Percentiles rank a stretch among this genome's conserved stretches.
These are phyloP conservation scores for Daldinia eschscholtzii DNA, from an alignment of 2,329 filamentous ascomycete genomes.

Conservation along the genomic window DNA sequence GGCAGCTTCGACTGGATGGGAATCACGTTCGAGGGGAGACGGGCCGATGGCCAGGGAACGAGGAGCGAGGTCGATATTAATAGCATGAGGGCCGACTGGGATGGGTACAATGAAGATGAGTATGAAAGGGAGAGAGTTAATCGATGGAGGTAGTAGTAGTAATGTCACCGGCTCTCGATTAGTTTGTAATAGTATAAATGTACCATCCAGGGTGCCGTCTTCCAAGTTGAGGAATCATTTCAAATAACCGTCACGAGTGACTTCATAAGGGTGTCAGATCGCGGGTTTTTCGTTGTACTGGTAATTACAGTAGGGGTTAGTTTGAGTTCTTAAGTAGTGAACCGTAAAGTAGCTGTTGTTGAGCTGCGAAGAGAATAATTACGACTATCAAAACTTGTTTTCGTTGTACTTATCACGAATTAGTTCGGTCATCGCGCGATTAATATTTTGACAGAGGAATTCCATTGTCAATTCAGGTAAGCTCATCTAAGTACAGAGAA, in stretches of 20 bases:
- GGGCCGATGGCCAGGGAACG: constrained; percentile 49
- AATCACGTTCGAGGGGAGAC: constrained; percentile 49
- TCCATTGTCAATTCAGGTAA: not conserved
- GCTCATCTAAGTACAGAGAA: not conserved
- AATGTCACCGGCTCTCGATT: not conserved
- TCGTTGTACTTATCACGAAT: not conserved
- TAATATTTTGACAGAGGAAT: not conserved
- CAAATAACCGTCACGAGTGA: not conserved
- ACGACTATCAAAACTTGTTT: not conserved
- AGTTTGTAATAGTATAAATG: not conserved
- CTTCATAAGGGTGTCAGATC: not conserved
- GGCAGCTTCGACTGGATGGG: constrained; percentile 50
- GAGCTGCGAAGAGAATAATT: not conserved
- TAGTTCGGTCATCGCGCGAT: not conserved
- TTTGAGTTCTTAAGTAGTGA: not conserved
- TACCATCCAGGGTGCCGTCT: not conserved
- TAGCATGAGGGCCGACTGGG: constrained; percentile 49
- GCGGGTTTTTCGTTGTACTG: not conserved
- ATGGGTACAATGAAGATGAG: constrained; percentile 48
- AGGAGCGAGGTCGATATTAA: constrained; percentile 49
- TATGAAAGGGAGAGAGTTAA: constrained; percentile 49
- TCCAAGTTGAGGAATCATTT: not conserved
- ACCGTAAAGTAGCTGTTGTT: not conserved
- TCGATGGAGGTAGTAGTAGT: constrained; percentile 28
- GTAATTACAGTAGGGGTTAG: not conserved